Percentiles rank a stretch among this genome's conserved stretches.
Evolutionary conservation across 129 eudicot genomes (phyloP).

Genomic region (Tagetes erecta): DNA sequence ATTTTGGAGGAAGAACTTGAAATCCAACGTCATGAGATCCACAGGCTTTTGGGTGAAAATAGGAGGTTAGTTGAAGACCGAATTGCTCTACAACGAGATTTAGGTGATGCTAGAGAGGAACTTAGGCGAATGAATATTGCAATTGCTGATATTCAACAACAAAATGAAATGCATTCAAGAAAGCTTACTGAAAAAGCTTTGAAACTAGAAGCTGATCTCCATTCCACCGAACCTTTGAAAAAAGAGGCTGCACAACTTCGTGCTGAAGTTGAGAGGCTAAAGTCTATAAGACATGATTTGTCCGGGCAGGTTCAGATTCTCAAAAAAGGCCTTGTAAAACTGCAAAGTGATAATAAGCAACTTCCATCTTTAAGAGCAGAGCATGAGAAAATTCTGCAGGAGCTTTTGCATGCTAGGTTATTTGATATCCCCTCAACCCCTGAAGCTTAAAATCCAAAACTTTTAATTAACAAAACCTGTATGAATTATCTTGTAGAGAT

Average conservation of each 20-base stretch:
- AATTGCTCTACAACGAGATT: slow-evolving; percentile 63
- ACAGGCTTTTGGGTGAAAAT: slow-evolving; percentile 81
- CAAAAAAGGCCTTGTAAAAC: slow-evolving; percentile 56
- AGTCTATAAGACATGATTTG: slow-evolving; percentile 54
- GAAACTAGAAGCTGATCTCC: slow-evolving; percentile 91
- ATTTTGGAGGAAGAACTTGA: slow-evolving; percentile 87
- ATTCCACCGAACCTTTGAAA: slow-evolving; percentile 70
- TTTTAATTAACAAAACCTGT: background rate
- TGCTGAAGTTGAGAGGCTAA: slow-evolving; percentile 71
- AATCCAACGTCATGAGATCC: slow-evolving; percentile 70
- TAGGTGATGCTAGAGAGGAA: slow-evolving; percentile 73
- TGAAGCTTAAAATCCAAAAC: slow-evolving; percentile 16
- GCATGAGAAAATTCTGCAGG: slow-evolving; percentile 74
- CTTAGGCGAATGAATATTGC: slow-evolving; percentile 64
- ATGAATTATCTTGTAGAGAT: slow-evolving; percentile 45
- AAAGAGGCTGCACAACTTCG: slow-evolving; percentile 65
- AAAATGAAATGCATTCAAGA: slow-evolving; percentile 68
- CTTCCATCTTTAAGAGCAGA: slow-evolving; percentile 76
- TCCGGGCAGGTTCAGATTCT: slow-evolving; percentile 63
- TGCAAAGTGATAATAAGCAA: slow-evolving; percentile 72
- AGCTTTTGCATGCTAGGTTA: slow-evolving; percentile 84
- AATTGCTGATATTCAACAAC: slow-evolving; percentile 68
- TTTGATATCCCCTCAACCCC: slow-evolving; percentile 18
- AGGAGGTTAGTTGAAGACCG: slow-evolving; percentile 79
- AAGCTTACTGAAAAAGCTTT: slow-evolving; percentile 72